Evolutionary conservation across 2,329 filamentous ascomycete species (phyloP).

Genomic region (Trichoderma oligosporum): DNA sequence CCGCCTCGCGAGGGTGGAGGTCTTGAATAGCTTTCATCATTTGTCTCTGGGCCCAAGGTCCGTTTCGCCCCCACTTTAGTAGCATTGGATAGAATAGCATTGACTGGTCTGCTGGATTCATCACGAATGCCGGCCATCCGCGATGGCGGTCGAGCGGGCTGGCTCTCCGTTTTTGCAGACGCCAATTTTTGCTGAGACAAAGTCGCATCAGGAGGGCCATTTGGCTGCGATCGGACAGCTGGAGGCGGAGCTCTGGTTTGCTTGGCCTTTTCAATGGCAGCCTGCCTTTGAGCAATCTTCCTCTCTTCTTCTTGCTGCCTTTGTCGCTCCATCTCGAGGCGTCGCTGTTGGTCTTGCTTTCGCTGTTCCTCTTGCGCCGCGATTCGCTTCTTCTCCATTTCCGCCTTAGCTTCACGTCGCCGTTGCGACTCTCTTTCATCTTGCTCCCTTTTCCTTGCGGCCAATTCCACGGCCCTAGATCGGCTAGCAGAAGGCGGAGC

Average conservation of each 20-base stretch:
- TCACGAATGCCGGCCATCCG: slow-evolving; percentile 58
- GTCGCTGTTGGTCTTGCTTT: slow-evolving; percentile 54
- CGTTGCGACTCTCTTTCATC: slow-evolving; percentile 77
- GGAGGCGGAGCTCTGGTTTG: slow-evolving; percentile 61
- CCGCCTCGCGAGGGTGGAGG: slow-evolving; percentile 45
- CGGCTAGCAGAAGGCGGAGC: slow-evolving; percentile 55
- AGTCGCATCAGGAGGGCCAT: slow-evolving; percentile 46
- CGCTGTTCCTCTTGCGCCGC: slow-evolving; percentile 63
- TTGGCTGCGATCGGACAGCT: slow-evolving; percentile 52
- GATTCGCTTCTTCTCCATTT: slow-evolving; percentile 72
- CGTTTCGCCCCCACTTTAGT: slow-evolving; percentile 68
- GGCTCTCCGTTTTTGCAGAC: slow-evolving; percentile 31
- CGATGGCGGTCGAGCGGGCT: slow-evolving; percentile 47
- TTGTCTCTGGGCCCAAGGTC: slow-evolving; percentile 61
- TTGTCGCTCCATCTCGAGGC: slow-evolving; percentile 59
- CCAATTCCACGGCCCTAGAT: slow-evolving; percentile 68
- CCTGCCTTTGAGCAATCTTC: slow-evolving; percentile 62
- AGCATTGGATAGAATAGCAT: slow-evolving; percentile 54
- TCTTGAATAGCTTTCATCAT: slow-evolving; percentile 51
- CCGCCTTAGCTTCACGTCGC: slow-evolving; percentile 76
- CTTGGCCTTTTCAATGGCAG: slow-evolving; percentile 61
- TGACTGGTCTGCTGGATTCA: slow-evolving; percentile 58
- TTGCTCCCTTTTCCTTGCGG: slow-evolving; percentile 77
- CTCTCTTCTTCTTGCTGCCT: slow-evolving; percentile 63
- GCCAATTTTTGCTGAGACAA: slow-evolving; percentile 30